phyloP scores from a whole-genome alignment of 331 rosid genomes.

The Quercus tomentella region DNA sequence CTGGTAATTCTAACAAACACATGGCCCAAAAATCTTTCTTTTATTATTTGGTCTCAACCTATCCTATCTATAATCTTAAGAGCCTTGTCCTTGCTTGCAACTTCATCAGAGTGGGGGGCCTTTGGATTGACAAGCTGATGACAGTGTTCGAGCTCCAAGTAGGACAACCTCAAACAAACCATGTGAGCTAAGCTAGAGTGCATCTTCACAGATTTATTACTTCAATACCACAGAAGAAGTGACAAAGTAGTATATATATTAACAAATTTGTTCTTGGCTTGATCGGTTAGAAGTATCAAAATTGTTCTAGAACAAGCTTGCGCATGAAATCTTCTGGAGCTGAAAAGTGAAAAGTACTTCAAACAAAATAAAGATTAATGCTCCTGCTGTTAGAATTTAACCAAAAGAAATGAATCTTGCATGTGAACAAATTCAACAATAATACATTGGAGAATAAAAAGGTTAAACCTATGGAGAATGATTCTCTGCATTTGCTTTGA shows the following conservation, averaged over 20 bases:
- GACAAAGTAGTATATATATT: too few relatives aligned
- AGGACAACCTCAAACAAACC: too few relatives aligned
- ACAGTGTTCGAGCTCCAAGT: too few relatives aligned
- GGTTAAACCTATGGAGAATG: too few relatives aligned
- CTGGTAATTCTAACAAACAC: neutral
- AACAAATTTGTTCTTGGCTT: neutral
- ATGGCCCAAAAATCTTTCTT: neutral
- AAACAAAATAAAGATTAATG: neutral
- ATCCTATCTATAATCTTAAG: neutral
- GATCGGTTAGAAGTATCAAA: slow-evolving; percentile 10
- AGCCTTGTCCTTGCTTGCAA: neutral
- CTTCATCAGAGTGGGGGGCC: neutral
- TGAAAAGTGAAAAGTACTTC: neutral
- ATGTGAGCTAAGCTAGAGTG: too few relatives aligned
- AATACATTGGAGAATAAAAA: too few relatives aligned
- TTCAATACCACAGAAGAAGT: too few relatives aligned
- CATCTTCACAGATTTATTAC: too few relatives aligned
- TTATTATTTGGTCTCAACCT: neutral
- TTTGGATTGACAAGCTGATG: neutral
- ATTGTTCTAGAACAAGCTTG: slow-evolving; percentile 35
- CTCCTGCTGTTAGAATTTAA: neutral
- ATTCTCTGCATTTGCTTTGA: too few relatives aligned
- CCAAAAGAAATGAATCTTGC: neutral
- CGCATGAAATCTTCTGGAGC: slow-evolving; percentile 44
- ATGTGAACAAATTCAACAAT: too few relatives aligned